A percentile compares a stretch with the other conserved stretches of the same genome.
These are phyloP conservation scores for Sanguinoderma infundibulare DNA, from an alignment of 1,284 basidiomycete genomes.

Conservation along the genomic window DNA sequence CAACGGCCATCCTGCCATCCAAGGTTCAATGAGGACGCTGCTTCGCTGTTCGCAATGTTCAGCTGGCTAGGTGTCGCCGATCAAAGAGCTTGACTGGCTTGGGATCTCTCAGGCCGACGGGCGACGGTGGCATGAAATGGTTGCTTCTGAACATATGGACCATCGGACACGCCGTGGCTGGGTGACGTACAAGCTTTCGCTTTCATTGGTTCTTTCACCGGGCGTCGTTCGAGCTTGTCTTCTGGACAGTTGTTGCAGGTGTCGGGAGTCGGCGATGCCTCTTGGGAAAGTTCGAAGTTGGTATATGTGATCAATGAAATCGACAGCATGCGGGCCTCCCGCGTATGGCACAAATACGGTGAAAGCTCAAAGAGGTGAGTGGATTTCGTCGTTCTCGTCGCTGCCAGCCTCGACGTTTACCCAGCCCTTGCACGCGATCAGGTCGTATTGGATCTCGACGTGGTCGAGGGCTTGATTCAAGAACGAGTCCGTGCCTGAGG, in stretches of 20 bases:
- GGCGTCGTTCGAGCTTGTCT: not conserved
- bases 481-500: no score
- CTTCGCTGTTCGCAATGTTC: not conserved
- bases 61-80: no score
- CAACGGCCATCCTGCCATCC: not conserved
- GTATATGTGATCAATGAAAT: no score
- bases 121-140: not conserved
- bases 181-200: not conserved
- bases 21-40: not conserved
- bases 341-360: not conserved
- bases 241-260: not conserved
- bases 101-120: not conserved
- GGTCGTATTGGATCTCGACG: no score
- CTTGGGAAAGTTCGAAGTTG: not conserved
- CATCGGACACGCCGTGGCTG: not conserved
- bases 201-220: not conserved
- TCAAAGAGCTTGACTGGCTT: not conserved
- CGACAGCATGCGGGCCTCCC: not conserved
- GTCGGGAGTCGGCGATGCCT: constrained; percentile 2
- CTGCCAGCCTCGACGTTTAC: no score
- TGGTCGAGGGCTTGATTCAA: no score
- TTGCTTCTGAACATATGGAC: not conserved
- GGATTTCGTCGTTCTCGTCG: not conserved
- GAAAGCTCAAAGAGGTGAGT: not conserved
- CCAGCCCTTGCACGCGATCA: no score